Conservation (phyloP, 192 early-diverging fungal species). For the Polychytrium aggregatum region DNA sequence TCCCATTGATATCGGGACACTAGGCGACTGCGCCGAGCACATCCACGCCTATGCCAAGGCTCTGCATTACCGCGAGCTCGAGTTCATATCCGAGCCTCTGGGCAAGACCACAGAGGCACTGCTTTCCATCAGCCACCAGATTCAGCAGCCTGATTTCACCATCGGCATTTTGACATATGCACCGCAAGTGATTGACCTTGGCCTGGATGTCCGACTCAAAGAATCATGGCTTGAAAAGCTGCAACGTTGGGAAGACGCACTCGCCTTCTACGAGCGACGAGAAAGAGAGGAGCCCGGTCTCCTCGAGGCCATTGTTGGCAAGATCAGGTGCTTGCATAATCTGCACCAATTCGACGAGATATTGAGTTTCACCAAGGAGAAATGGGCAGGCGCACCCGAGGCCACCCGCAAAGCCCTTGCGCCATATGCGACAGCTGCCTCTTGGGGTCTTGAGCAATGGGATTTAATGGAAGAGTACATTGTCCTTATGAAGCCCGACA, state of each 20-base stretch:
- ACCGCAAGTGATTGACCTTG: too few relatives aligned
- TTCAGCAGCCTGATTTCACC: conserved; percentile 94
- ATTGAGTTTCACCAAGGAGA: conserved; percentile 61
- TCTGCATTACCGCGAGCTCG: conserved; percentile 95
- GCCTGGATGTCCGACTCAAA: conserved; percentile 68
- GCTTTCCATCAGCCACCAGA: conserved; percentile 86
- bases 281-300: conserved; percentile 67
- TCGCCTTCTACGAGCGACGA: conserved; percentile 71
- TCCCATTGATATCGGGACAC: conserved; percentile 81
- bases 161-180: conserved; percentile 88
- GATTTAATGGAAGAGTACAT: conserved; percentile 87
- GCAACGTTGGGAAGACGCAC: conserved; percentile 86
- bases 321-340: conserved; percentile 87
- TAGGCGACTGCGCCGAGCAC: conserved; percentile 80
- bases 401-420: conserved; percentile 68
- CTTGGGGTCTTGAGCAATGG: conserved; percentile 84
- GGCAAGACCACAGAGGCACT: conserved; percentile 80
- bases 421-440: conserved; percentile 78
- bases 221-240: conserved; percentile 91
- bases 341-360: conserved; percentile 88
- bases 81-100: conserved; percentile 74
- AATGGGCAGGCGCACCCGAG: conserved; percentile 39
- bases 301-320: conserved; percentile 63
- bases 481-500: conserved; percentile 60
- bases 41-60: conserved; percentile 97